Conservation (phyloP, 495 filamentous ascomycete genomes). For the Penicillium bovifimosum region DNA sequence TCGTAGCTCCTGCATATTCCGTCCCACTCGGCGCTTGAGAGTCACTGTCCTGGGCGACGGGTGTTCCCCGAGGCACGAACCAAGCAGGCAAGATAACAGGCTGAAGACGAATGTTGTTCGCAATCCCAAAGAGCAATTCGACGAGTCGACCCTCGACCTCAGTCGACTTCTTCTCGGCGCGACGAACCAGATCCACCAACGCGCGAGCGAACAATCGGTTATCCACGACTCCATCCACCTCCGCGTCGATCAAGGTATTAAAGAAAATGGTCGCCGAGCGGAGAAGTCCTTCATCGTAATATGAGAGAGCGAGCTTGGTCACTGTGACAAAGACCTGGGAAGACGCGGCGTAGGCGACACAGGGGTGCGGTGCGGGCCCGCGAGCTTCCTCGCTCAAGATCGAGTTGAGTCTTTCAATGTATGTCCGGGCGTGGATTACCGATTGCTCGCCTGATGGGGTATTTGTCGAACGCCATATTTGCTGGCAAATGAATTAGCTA, state of each 20-base stretch:
- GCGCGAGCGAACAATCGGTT: slow-evolving; percentile 76
- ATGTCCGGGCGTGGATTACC: slow-evolving; percentile 45
- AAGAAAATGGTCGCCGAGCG: slow-evolving; percentile 79
- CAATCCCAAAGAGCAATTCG: slow-evolving; percentile 87
- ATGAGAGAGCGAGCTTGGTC: slow-evolving; percentile 74
- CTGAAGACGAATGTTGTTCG: slow-evolving; percentile 87
- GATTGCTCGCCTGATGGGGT: slow-evolving; percentile 45
- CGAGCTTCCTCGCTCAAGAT: slow-evolving; percentile 86
- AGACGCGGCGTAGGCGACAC: slow-evolving; percentile 73
- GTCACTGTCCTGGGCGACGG: slow-evolving; percentile 37
- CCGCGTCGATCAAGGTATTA: slow-evolving; percentile 85
- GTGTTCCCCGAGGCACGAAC: slow-evolving; percentile 54
- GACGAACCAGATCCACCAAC: slow-evolving; percentile 68
- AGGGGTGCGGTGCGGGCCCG: slow-evolving; percentile 80
- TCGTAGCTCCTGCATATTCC: slow-evolving; percentile 74
- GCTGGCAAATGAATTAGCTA: slow-evolving; percentile 41
- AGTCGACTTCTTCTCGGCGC: slow-evolving; percentile 52
- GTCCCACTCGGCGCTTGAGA: slow-evolving; percentile 45
- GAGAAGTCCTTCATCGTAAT: slow-evolving; percentile 73
- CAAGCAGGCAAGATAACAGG: slow-evolving; percentile 79
- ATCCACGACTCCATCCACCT: slow-evolving; percentile 88
- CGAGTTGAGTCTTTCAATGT: slow-evolving; percentile 63
- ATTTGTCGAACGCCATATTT: slow-evolving; percentile 71
- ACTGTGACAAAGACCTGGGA: slow-evolving; percentile 84
- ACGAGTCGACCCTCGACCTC: slow-evolving; percentile 81